Conservation (phyloP, 2,329 filamentous ascomycete genomes). For the Decorospora gaudefroyi region DNA sequence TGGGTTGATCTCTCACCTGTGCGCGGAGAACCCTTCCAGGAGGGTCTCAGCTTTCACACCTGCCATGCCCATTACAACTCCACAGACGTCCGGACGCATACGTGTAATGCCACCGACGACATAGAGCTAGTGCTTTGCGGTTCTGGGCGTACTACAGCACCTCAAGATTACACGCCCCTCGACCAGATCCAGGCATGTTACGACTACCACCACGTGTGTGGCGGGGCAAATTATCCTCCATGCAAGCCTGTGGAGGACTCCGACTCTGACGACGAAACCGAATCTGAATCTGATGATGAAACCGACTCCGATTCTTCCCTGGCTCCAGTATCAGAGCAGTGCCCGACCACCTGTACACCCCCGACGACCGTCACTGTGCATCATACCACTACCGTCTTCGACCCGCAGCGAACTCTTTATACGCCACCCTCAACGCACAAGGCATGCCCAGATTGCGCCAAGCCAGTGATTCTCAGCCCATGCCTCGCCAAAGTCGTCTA, state of each 20-base stretch:
- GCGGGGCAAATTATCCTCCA: background rate
- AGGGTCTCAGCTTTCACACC: slow-evolving; percentile 24
- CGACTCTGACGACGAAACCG: background rate
- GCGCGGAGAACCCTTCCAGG: slow-evolving; percentile 19
- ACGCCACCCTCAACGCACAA: background rate
- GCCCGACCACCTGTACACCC: background rate
- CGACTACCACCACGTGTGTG: slow-evolving; percentile 4
- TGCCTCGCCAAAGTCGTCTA: slow-evolving; percentile 15
- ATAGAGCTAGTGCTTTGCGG: slow-evolving; percentile 36
- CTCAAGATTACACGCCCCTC: slow-evolving; percentile 12
- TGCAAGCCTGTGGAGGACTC: background rate
- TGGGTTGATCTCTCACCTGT: slow-evolving; percentile 26
- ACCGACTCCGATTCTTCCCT: background rate
- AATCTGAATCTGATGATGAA: background rate
- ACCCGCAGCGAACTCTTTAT: too few relatives aligned
- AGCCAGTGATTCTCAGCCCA: background rate
- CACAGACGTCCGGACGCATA: slow-evolving; percentile 15
- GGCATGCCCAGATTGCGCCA: background rate
- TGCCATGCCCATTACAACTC: slow-evolving; percentile 20
- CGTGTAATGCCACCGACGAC: slow-evolving; percentile 28
- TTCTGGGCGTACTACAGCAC: slow-evolving; percentile 11
- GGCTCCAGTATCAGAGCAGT: too few relatives aligned
- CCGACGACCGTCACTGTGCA: background rate
- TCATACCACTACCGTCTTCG: too few relatives aligned
- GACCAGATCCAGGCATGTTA: slow-evolving; percentile 21